A percentile compares a stretch with the other conserved stretches of the same genome.
phyloP scores from a whole-genome alignment of 1,284 basidiomycete genomes.

The Leucocoprinus gongylophorus region DNA sequence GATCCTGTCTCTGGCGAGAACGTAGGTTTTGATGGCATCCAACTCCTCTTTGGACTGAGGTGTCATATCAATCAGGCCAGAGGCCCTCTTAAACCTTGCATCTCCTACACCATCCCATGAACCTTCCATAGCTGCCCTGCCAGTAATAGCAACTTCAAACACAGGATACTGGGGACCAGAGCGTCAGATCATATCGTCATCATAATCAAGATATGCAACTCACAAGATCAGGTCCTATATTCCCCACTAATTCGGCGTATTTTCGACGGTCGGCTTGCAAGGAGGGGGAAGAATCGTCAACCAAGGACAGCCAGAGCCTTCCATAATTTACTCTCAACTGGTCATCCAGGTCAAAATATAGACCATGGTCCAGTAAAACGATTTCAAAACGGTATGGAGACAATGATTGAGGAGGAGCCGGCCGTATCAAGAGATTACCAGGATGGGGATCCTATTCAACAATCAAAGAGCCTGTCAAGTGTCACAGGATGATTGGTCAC shows the following conservation, averaged over 20 bases:
- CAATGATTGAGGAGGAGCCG: conserved; percentile 51
- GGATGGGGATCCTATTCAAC: conserved; percentile 66
- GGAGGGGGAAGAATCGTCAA: conserved; percentile 60
- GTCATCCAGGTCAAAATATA: conserved; percentile 86
- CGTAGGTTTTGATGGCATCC: conserved; percentile 73
- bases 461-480: conserved; percentile 2
- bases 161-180: conserved; percentile 56
- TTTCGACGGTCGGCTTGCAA: conserved; percentile 65
- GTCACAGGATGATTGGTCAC: conserved; percentile 20
- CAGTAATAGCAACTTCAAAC: conserved; percentile 81
- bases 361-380: conserved; percentile 84
- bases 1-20: conserved; percentile 75
- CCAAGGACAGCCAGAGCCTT: conserved; percentile 82
- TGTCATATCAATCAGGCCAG: conserved; percentile 68
- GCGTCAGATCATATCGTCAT: conserved; percentile 5
- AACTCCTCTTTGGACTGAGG: conserved; percentile 66
- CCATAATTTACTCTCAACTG: conserved; percentile 74
- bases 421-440: conserved; percentile 91
- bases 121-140: conserved; percentile 59
- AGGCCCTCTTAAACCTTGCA: conserved; percentile 46
- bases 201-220: conserved; percentile 20
- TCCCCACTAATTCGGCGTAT: conserved; percentile 85
- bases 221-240: conserved; percentile 82
- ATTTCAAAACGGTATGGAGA: conserved; percentile 95
- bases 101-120: conserved; percentile 39